These are phyloP conservation scores for Mycena belliarum DNA, from an alignment of 768 basidiomycete genomes.

Conservation along the genomic window DNA sequence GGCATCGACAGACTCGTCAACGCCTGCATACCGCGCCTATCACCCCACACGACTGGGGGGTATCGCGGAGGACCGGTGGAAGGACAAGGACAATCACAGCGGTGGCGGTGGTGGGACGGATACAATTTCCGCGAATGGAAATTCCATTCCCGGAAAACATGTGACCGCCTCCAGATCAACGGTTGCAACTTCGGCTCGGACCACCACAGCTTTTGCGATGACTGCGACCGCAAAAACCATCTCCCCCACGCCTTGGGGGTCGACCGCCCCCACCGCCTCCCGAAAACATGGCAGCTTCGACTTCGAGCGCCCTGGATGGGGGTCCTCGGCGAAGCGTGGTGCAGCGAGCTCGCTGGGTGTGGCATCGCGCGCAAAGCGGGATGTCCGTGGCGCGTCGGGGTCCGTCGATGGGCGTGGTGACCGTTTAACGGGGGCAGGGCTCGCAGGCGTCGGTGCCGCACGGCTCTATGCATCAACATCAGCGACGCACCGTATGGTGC, in stretches of 20 bases:
- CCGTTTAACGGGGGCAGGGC: constrained; percentile 7
- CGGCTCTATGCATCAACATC: constrained; percentile 20
- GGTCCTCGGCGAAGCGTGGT: constrained; percentile 44
- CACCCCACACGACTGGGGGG: constrained; percentile 10
- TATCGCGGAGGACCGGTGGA: constrained; percentile 15
- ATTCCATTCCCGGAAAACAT: background rate
- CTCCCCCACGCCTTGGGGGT: no score
- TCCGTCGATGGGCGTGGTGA: constrained; percentile 4
- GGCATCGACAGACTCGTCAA: constrained; percentile 13
- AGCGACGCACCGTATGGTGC: constrained; percentile 14
- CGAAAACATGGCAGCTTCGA: constrained; percentile 73
- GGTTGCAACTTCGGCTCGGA: constrained; percentile 7
- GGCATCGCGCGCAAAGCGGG: constrained; percentile 34
- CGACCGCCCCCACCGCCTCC: background rate
- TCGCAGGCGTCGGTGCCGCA: constrained; percentile 20
- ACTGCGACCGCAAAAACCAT: constrained; percentile 6
- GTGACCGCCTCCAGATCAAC: constrained; percentile 4
- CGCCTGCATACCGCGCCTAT: constrained; percentile 11
- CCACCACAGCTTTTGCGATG: background rate
- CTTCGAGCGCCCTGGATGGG: constrained; percentile 68
- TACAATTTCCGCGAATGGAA: background rate
- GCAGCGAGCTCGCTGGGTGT: constrained; percentile 35
- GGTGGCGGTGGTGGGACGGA: no score
- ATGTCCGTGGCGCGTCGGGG: constrained; percentile 19
- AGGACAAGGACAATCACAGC: background rate